Evolutionary conservation across 2,329 filamentous ascomycete genomes (phyloP), one percentile per base, ranked within the genome.

Genomic region (Colletotrichum spinosum): DNA sequence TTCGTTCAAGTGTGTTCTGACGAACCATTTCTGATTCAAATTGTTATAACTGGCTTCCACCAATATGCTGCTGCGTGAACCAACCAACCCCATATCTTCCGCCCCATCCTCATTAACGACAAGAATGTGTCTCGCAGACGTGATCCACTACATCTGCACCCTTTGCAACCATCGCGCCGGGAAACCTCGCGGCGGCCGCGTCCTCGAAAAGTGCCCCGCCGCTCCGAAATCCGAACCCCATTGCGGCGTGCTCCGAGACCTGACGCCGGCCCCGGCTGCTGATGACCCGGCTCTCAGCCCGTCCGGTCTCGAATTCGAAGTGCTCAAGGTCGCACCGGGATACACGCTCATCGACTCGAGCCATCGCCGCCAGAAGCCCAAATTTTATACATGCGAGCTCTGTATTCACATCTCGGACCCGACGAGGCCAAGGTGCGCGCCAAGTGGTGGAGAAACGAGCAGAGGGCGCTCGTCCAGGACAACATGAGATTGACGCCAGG

Each of bases 371-470:
- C 60, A 49, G 11, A 65, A 65, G 4, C 60, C 45, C 7, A 51
- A 37, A 15, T 7, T 33, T 8, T 34, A 45, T 8, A 42, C 12
- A 4, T 60, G 64, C 49, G 60, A 67, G 13, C 45, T 65, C 4
- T 65, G 64, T 15, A 35, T 60, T 11, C 50, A 67, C 55, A 65
- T 41, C 50, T 60, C 25, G 64, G 54, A 8, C 49, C 45, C 3
- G 35, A 55, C 5, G 60, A 60, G 50, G 54, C 55, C 4, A 38
- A 12, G 17, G 60, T 11, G 2, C 41, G 55, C 8, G 60, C 50
- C 34, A 57, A 17, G 53, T 59, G 64, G 49, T 63, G 49, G 59
- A 41, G 44, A 35, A 55, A 46, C 44, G 34, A 50, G 37, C 41
- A 34, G 39, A 48, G 41, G 33, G 48, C 49, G 9, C 46, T 56